These are phyloP conservation scores for Aspergillus egyptiacus DNA, from an alignment of 495 filamentous ascomycete genomes.

Conservation along the genomic window DNA sequence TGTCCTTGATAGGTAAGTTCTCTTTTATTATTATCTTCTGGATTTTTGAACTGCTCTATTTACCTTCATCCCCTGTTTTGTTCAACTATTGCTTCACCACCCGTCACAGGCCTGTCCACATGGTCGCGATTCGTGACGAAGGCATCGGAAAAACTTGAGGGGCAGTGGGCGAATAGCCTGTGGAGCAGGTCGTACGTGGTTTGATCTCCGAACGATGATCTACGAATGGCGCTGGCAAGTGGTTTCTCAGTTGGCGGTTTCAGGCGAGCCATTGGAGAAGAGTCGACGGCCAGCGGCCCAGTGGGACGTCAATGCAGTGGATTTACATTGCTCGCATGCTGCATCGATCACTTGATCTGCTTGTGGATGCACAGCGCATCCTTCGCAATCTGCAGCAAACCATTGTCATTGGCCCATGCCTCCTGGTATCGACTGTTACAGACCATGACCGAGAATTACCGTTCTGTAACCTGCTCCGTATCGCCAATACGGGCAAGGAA, in stretches of 20 bases:
- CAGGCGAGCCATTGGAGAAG: slow-evolving; percentile 22
- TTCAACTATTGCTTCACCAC: background rate
- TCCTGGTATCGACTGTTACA: slow-evolving; percentile 12
- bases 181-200: slow-evolving; percentile 28
- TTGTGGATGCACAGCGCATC: slow-evolving; percentile 26
- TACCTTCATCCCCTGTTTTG: slow-evolving; percentile 13
- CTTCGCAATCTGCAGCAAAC: slow-evolving; percentile 12
- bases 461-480: slow-evolving; percentile 28
- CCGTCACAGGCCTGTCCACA: slow-evolving; percentile 2
- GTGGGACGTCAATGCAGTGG: slow-evolving; percentile 26
- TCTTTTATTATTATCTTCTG: slow-evolving; percentile 19
- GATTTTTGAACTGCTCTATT: slow-evolving; percentile 21
- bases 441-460: slow-evolving; percentile 21
- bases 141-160: slow-evolving; percentile 8
- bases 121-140: slow-evolving; percentile 18
- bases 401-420: slow-evolving; percentile 16
- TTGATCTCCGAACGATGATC: slow-evolving; percentile 38
- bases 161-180: slow-evolving; percentile 22
- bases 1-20: slow-evolving; percentile 84
- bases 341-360: slow-evolving; percentile 63
- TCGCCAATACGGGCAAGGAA: slow-evolving; percentile 12
- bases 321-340: slow-evolving; percentile 52
- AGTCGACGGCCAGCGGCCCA: slow-evolving; percentile 14
- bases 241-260: slow-evolving; percentile 18
- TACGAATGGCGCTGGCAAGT: slow-evolving; percentile 27